Base-by-base conservation (phyloP, 768 basidiomycete species). In the Wakefieldia striispora region DNA sequence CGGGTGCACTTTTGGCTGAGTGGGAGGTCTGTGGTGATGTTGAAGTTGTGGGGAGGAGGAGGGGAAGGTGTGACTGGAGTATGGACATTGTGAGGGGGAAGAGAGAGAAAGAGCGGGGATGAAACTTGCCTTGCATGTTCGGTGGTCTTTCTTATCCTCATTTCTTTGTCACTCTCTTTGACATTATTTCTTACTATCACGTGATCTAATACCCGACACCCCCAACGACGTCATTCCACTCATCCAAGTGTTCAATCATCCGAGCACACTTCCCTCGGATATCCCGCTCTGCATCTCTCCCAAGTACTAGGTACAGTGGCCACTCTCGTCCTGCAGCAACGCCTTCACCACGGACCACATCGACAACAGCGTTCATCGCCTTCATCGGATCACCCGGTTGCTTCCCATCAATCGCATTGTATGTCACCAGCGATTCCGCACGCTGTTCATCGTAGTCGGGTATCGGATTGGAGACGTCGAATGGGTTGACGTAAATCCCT, bases 371-470 rank as follows among this genome's bases (percentile, higher is more conserved):
- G 40, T 78, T 71, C 73, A 81, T 80, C 1, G 79, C 84, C 60
- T 82, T 83, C 40, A 65, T 60, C 0, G 83, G 83, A 60, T 85
- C 82, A 0, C 83, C 82, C 20, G 64, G 70, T 55, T 80, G 76
- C n/a, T 66, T 72, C 4, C 78, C 77, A 5, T 73, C 61, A 2
- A 78, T 54, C 2, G 66, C 55, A 6, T 45, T 53, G 47, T 74
- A 79, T 9, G 64, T 56, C 19, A 56, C 59, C 5, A 56, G 46
- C 38, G 67, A 67, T 11, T 55, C 51, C 24, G 61, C 59, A 31
- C 81, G 76, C 42, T 75, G 24, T 11, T 61, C 61, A 56, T 82
- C 76, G 55, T 84, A 81, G 24, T 71, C 80, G 2, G 73, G 50
- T n/a, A 84, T 77, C 20, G 58, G 66, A 48, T 78, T 78, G 8